These are phyloP conservation scores for Arachnomyces sp. DNA, from an alignment of 2,329 filamentous ascomycete species.

Conservation along the genomic window DNA sequence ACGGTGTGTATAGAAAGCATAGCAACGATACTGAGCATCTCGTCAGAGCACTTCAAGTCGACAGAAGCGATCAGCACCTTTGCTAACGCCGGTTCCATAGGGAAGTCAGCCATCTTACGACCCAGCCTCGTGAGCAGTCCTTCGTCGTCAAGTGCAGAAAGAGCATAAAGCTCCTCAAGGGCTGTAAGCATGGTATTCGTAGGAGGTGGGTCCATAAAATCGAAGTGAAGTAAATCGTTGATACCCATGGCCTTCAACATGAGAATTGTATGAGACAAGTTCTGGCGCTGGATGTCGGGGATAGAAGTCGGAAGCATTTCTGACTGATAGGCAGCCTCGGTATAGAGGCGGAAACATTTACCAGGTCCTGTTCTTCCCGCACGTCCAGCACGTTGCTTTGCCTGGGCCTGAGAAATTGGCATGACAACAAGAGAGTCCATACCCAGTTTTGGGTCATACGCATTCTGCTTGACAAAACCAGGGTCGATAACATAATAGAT, in stretches of 20 bases:
- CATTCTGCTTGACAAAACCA: constrained; percentile 95
- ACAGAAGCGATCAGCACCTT: constrained; percentile 86
- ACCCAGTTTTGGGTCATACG: constrained; percentile 91
- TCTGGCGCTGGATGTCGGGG: constrained; percentile 92
- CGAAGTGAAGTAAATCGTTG: constrained; percentile 92
- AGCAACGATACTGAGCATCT: constrained; percentile 86
- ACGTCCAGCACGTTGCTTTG: constrained; percentile 85
- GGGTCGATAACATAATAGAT: constrained; percentile 97
- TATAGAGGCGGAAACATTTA: constrained; percentile 93
- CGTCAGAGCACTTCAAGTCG: constrained; percentile 81
- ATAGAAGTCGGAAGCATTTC: constrained; percentile 97
- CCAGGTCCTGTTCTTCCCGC: constrained; percentile 91
- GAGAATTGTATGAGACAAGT: constrained; percentile 83
- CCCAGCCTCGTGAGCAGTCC: constrained; percentile 84
- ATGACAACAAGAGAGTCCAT: constrained; percentile 97
- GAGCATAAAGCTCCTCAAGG: constrained; percentile 85
- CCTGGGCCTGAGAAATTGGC: constrained; percentile 92
- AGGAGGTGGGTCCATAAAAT: constrained; percentile 97
- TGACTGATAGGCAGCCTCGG: constrained; percentile 86
- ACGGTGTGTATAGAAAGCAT: constrained; percentile 83
- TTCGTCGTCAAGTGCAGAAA: constrained; percentile 90
- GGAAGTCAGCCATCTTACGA: constrained; percentile 96
- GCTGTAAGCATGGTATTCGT: constrained; percentile 97
- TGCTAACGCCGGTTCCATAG: constrained; percentile 87
- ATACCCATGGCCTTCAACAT: constrained; percentile 99